Evolutionary conservation across 2,329 filamentous ascomycete species (phyloP).

Genomic region (Ceratocystis smalleyi): DNA sequence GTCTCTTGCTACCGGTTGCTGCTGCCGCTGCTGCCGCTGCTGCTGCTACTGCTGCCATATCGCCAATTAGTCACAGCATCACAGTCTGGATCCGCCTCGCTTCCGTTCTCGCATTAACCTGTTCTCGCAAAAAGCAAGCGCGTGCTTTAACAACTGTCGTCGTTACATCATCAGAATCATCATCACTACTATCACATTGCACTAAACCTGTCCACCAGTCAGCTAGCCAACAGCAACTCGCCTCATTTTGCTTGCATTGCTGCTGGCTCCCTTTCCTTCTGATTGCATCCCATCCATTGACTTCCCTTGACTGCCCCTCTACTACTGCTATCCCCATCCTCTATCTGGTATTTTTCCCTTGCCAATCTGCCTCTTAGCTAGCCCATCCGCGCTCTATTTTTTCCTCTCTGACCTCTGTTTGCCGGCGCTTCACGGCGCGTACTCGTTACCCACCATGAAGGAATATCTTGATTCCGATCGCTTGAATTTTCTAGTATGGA

Average conservation of each 20-base stretch:
- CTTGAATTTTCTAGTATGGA: slow-evolving; percentile 57
- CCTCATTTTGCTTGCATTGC: not conserved
- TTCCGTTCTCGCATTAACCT: not conserved
- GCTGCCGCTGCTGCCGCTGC: not conserved
- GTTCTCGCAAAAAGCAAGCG: not conserved
- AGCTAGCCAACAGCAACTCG: not conserved
- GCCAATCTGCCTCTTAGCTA: not conserved
- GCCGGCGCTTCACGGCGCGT: slow-evolving; percentile 5
- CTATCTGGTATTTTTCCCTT: not conserved
- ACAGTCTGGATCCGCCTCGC: not conserved
- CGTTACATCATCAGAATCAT: not conserved
- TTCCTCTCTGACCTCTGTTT: slow-evolving; percentile 1
- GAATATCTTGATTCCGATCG: slow-evolving; percentile 50
- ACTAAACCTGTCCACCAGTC: not conserved
- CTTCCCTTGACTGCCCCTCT: not conserved
- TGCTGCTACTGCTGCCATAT: not conserved
- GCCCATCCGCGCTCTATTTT: not conserved
- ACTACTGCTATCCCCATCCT: no score
- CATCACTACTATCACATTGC: not conserved
- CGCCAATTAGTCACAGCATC: not conserved
- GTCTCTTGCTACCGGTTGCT: not conserved
- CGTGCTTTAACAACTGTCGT: not conserved
- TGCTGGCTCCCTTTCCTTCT: not conserved
- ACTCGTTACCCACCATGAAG: slow-evolving; percentile 33
- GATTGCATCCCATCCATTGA: not conserved